Percentiles rank a stretch among this genome's conserved stretches.
phyloP scores from a whole-genome alignment of 2,329 filamentous ascomycete species.

The Zasmidium angulare region DNA sequence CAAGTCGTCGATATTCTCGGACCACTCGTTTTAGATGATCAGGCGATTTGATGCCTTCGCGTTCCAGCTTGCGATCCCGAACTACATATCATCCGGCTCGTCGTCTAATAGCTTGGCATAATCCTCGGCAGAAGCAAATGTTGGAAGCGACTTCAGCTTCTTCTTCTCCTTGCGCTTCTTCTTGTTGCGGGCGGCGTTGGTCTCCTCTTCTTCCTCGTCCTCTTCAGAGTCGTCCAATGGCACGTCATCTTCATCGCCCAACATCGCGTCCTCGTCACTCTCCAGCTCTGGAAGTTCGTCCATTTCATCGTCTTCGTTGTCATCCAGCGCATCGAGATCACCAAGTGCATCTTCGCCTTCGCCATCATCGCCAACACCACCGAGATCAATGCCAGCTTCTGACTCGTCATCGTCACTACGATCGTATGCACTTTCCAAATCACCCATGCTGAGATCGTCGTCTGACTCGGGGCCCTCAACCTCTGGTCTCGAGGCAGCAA shows the following conservation, averaged over 20 bases:
- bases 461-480: slow-evolving; percentile 64
- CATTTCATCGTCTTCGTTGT: slow-evolving; percentile 56
- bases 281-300: slow-evolving; percentile 52
- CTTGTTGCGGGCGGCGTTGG: slow-evolving; percentile 40
- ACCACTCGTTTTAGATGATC: too few species aligned
- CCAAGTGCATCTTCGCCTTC: slow-evolving; percentile 45
- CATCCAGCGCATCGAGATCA: slow-evolving; percentile 34
- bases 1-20: too few species aligned
- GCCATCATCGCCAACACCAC: slow-evolving; percentile 41
- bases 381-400: slow-evolving; percentile 49
- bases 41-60: too few species aligned
- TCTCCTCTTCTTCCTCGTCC: slow-evolving; percentile 45
- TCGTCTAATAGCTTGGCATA: slow-evolving; percentile 66
- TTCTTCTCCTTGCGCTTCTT: slow-evolving; percentile 65
- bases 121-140: slow-evolving; percentile 89
- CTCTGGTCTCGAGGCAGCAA: slow-evolving; percentile 78
- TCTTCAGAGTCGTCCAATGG: slow-evolving; percentile 52
- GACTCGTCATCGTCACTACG: slow-evolving; percentile 43
- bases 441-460: slow-evolving; percentile 56
- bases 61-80: too few species aligned
- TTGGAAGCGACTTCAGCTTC: slow-evolving; percentile 85
- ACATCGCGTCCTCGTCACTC: slow-evolving; percentile 42
- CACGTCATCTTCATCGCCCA: slow-evolving; percentile 52
- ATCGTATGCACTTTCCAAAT: slow-evolving; percentile 40
- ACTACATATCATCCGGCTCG: slow-evolving; percentile 20